Base-by-base conservation (phyloP, 2,329 filamentous ascomycete species). In the Botrytis paeoniae region DNA sequence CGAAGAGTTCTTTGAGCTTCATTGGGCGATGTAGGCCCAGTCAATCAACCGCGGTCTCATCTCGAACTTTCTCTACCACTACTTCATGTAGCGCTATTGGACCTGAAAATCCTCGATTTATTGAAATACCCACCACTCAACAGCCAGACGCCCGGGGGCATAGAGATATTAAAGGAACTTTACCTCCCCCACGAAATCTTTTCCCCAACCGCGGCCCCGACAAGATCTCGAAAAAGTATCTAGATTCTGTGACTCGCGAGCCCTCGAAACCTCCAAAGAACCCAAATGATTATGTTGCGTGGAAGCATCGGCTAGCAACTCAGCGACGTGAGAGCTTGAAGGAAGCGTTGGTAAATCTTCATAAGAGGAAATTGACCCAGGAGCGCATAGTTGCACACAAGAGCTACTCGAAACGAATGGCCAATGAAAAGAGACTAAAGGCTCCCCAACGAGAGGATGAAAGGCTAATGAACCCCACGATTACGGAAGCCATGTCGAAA, bases 81-180 rank as follows among this genome's bases (percentile, higher is more conserved):
- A 66, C 83, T 29, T 62, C 81, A n/a, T 77, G 79, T 73, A 80
- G 80, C 66, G 83, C 83, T 68, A 85, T 95, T 76, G 91, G 92
- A 29, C 95, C 96, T 66, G 93, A 98, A 81, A 97, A 94, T 51
- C 95, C 96, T 64, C 88, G 89, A 76, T 98, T 92, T 85, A 92
- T 98, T 83, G 90, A 93, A 77, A 86, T 98, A 72, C 95, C 95
- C 65, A 86, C 87, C 77, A 88, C 92, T 66, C 87, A 89, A n/a
- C 94, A 97, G 77, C 75, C 74, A 45, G 85, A 88, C 77, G 81
- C 81, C 22, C 83, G 82, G 74, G 83, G 79, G 3, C 79, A 82
- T 2, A 82, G 83, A 62, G 77, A 78, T 16, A 82, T 94, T 48
- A 94, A 94, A 81, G 96, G 96, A 77, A 89, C 91, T 73, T 87